Evolutionary conservation across 202 grass and related monocot genomes (phyloP), one percentile per base, ranked within the genome.

Genomic region (Elaeis oleifera): DNA sequence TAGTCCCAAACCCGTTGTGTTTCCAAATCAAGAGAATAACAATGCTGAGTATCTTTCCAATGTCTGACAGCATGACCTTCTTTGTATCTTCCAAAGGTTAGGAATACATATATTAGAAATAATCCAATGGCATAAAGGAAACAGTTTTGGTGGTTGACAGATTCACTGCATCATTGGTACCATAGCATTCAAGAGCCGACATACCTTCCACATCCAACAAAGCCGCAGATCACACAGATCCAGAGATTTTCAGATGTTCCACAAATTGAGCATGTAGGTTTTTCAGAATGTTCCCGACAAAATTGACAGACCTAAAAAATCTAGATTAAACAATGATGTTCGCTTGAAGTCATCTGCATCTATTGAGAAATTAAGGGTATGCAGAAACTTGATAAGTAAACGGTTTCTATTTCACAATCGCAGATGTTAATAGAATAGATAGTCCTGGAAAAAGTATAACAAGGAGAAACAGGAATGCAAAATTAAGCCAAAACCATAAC

Each of bases 131-230:
- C 11, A 0, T 13, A 44, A 1, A 44, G 2, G 8, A 14, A 44
- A 44, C 11, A 44, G 13, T 13, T 13, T 11, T 44, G 36, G 36
- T 9, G 36, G 36, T 44, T 14, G 36, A 44, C 11, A 44, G 36
- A 44, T 44, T 13, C 36, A 3, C 9, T 44, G 36, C 8, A 44
- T 44, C 8, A 3, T 44, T 44, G 36, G 11, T 44, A 44, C 1
- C 36, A 44, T 44, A 14, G 36, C 9, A 44, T 9, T 44, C 22
- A 39, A 9, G 52, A 20, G 13, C 29, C 50, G n/a, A n/a, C 23
- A 49, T 91, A 91, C 92, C 92, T 86, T 89, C 92, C 92, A 5
- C 92, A 97, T 64, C 92, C 92, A 85, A 91, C 84, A 79, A 91
- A 97, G 79, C 92, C 92, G 63, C 92, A 97, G 50, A 97, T 91